Evolutionary conservation across 192 early-diverging fungal species (phyloP).

Genomic region (Gonapodya sp.): DNA sequence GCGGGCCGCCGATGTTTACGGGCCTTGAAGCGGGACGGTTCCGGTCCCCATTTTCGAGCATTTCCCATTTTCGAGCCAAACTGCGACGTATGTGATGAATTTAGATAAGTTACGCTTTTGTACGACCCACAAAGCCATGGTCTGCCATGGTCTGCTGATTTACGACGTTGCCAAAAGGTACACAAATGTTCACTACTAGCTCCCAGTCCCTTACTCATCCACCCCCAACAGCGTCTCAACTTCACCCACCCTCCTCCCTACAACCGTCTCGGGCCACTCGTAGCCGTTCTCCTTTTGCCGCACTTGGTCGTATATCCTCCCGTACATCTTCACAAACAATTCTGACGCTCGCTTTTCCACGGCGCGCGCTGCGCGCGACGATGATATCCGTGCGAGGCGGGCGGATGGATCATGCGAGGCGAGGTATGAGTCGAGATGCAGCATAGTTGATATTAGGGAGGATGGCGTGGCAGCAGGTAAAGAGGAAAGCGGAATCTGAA

Average conservation of each 20-base stretch:
- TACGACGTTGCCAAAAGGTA: too few species aligned
- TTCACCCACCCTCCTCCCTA: constrained; percentile 57
- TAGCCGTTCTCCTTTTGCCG: constrained; percentile 48
- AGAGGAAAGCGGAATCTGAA: constrained; percentile 43
- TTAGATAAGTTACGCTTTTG: too few species aligned
- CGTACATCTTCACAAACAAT: constrained; percentile 54
- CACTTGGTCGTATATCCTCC: constrained; percentile 38
- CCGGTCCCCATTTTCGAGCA: too few species aligned
- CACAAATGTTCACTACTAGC: too few species aligned
- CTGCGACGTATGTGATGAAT: too few species aligned
- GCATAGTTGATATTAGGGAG: constrained; percentile 39
- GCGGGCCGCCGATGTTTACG: too few species aligned
- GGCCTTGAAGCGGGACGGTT: too few species aligned
- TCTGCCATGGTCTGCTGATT: too few species aligned
- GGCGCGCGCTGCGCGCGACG: constrained; percentile 33
- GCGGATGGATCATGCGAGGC: constrained; percentile 26
- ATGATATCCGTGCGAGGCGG: constrained; percentile 32
- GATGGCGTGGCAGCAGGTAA: constrained; percentile 38
- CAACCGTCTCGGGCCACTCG: constrained; percentile 50
- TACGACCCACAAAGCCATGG: too few species aligned
- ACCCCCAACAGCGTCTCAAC: constrained; percentile 50
- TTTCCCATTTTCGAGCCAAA: too few species aligned
- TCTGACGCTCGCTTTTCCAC: constrained; percentile 41
- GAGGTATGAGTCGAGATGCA: constrained; percentile 59
- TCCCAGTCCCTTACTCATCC: constrained; percentile 5